Evolutionary conservation across 1,284 basidiomycete species (phyloP), one percentile per base, ranked within the genome.

Genomic region (Ceratobasidium sp.): DNA sequence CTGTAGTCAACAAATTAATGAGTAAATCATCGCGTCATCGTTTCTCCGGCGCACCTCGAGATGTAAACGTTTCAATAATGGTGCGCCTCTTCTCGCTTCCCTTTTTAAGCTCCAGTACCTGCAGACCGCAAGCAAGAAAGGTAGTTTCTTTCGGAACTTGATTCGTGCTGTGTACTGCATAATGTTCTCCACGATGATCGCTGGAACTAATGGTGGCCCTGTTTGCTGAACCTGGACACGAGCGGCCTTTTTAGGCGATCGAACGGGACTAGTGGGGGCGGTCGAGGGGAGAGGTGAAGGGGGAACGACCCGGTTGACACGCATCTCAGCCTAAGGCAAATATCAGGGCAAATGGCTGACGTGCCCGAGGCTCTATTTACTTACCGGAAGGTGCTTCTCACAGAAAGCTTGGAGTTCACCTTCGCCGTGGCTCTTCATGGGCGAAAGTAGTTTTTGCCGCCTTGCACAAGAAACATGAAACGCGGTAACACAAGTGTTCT

Each of bases 31-130:
- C 9, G 68, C 22, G 39, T 39, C 34, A 24, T 9, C 16, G 43
- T 1, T 48, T 39, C 16, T 34, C 9, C 29, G 53, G 11, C 83
- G 76, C 75, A 86, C 85, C 82, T 99, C 97, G 39, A 99, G 85
- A 83, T 99, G 96, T 68, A 99, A 82, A 63, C 98, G 83, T 82
- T 98, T 99, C 78, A 99, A 83, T 66, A 99, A 82, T 1, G 97
- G 96, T 1, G 98, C 98, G 1, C 98, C 98, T 53, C 97, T 84
- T 75, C 97, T 88, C 0, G 90, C 93, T 81, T 99, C 96, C 5
- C 97, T 85, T 83, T 99, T 98, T 81, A 99, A 82, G 80, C 96
- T 98, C 97, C 97, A 99, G 81, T 98, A 99, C 78, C 90, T 88
- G 78, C 94, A 96, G 43, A 97, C 85, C 79, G 91, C 83, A 64